Evolutionary conservation across 208 protist genomes (phyloP).

Genomic region (Crithidia fasciculata): DNA sequence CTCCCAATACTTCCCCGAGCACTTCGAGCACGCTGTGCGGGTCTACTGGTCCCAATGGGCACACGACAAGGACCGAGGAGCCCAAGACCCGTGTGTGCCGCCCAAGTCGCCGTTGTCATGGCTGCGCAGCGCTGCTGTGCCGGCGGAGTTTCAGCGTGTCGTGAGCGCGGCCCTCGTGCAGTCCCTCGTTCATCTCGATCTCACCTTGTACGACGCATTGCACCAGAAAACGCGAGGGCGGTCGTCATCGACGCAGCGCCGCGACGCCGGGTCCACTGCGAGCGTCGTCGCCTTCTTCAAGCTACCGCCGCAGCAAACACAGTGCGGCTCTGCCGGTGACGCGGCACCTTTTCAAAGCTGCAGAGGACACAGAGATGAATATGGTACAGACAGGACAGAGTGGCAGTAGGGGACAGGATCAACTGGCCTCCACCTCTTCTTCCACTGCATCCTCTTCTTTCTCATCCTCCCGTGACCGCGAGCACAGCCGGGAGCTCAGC

Average conservation of each 20-base stretch:
- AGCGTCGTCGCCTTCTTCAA: conserved; percentile 52
- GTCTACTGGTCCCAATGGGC: conserved; percentile 20
- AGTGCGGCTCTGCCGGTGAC: too few relatives aligned
- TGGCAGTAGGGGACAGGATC: too few relatives aligned
- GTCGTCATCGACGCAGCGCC: conserved; percentile 3
- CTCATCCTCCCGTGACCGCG: too few relatives aligned
- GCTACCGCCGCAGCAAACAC: background rate
- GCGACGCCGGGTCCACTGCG: conserved; percentile 56
- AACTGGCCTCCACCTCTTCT: too few relatives aligned
- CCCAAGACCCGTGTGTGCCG: too few relatives aligned
- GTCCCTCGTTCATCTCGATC: conserved; percentile 70
- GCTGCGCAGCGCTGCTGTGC: too few relatives aligned
- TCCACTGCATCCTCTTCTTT: too few relatives aligned
- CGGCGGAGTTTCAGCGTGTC: conserved; percentile 33
- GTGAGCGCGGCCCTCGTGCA: conserved; percentile 74
- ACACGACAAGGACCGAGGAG: background rate
- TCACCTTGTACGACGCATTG: conserved; percentile 56
- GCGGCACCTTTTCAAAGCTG: too few relatives aligned
- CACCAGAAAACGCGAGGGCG: conserved; percentile 4
- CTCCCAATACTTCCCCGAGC: conserved; percentile 59
- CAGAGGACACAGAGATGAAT: too few relatives aligned
- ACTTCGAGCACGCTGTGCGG: conserved; percentile 53
- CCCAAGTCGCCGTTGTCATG: background rate
- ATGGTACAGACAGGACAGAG: too few relatives aligned
- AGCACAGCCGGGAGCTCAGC: too few relatives aligned